Evolutionary conservation across 2,329 filamentous ascomycete species (phyloP).

Genomic region (Botryotinia narcissicola): DNA sequence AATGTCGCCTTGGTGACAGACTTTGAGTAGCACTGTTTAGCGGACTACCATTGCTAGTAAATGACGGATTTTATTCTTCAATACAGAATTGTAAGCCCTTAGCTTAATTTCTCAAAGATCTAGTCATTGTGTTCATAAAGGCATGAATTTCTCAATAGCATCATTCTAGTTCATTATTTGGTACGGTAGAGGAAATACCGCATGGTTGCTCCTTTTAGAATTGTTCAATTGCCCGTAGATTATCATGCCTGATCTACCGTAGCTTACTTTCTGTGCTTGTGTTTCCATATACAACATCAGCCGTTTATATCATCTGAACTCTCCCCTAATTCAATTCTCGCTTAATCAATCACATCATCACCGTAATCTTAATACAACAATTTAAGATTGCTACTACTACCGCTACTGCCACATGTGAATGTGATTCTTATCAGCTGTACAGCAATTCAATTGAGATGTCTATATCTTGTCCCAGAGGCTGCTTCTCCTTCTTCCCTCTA

Average conservation of each 20-base stretch:
- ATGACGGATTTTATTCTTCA: not conserved
- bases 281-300: not conserved
- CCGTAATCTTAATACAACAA: not conserved
- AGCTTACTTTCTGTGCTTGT: not conserved
- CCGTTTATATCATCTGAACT: not conserved
- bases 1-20: no score
- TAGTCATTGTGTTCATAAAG: not conserved
- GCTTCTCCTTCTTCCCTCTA: not conserved
- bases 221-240: not conserved
- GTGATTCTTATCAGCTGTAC: not conserved
- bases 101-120: accelerated
- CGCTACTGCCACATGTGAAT: not conserved
- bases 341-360: not conserved
- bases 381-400: not conserved
- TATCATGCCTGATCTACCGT: not conserved
- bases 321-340: not conserved
- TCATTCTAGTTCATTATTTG: not conserved
- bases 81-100: not conserved
- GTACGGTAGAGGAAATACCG: not conserved
- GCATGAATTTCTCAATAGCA: not conserved
- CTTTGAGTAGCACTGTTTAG: no score
- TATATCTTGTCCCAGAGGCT: not conserved
- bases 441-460: not conserved
- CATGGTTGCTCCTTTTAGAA: not conserved
- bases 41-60: no score